Evolutionary conservation across 2,329 filamentous ascomycete species (phyloP).

Genomic region (Hypoxylon sp.): DNA sequence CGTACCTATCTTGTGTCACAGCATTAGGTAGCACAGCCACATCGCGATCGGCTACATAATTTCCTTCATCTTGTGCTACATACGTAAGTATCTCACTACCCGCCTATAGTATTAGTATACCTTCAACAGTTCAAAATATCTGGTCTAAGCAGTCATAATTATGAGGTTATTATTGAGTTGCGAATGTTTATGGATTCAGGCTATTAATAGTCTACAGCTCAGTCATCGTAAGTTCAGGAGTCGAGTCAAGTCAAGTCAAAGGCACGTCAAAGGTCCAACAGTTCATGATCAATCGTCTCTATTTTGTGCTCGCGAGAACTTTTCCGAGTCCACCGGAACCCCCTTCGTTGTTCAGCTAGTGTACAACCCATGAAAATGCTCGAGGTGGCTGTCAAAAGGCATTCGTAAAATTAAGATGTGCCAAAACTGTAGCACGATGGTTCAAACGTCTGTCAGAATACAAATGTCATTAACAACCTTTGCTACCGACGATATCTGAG

Average conservation of each 20-base stretch:
- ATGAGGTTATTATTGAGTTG: not conserved
- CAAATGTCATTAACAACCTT: conserved; percentile 42
- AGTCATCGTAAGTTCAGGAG: not conserved
- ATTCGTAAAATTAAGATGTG: conserved; percentile 51
- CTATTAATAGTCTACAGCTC: not conserved
- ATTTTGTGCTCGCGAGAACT: conserved; percentile 52
- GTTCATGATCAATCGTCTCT: conserved; percentile 50
- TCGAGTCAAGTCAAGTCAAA: conserved; percentile 3
- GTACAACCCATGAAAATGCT: conserved; percentile 54
- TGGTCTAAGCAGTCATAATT: not conserved
- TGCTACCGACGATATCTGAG: conserved; percentile 48
- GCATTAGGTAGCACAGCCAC: not conserved
- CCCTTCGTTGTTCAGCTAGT: conserved; percentile 53
- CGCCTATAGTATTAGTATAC: not conserved
- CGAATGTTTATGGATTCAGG: not conserved
- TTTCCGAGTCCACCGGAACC: conserved; percentile 53
- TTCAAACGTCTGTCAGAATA: conserved; percentile 46
- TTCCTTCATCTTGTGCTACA: not conserved
- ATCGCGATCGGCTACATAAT: not conserved
- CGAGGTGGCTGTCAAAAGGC: conserved; percentile 53
- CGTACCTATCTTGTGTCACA: too few relatives aligned
- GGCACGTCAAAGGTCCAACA: conserved; percentile 6
- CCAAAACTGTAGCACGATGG: conserved; percentile 48
- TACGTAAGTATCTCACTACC: too few relatives aligned
- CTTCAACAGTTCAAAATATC: not conserved